These are phyloP conservation scores for Pseudonectria foliicola DNA, from an alignment of 2,329 filamentous ascomycete species.

Conservation along the genomic window DNA sequence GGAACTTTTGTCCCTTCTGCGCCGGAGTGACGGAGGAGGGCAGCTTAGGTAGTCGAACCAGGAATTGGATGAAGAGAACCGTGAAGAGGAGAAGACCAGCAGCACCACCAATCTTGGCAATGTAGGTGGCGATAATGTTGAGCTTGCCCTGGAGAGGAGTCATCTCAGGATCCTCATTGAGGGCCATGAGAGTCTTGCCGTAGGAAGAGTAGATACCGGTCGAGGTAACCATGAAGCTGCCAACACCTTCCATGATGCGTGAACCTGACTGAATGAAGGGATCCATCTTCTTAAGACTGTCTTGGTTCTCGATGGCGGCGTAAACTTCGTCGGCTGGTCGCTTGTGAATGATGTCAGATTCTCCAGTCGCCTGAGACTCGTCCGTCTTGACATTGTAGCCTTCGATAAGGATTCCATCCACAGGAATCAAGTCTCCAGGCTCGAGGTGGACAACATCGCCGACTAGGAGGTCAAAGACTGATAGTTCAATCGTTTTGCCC, in stretches of 20 bases:
- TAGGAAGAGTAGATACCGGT: slow-evolving; percentile 68
- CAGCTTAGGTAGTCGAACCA: slow-evolving; percentile 55
- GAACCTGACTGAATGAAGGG: slow-evolving; percentile 81
- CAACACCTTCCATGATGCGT: slow-evolving; percentile 70
- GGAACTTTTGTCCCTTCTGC: slow-evolving; percentile 69
- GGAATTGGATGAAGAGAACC: slow-evolving; percentile 78
- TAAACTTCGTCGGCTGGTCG: slow-evolving; percentile 60
- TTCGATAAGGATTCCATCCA: slow-evolving; percentile 65
- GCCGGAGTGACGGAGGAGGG: slow-evolving; percentile 48
- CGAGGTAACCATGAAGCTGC: slow-evolving; percentile 66
- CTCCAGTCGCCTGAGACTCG: slow-evolving; percentile 72
- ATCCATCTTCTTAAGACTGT: slow-evolving; percentile 64
- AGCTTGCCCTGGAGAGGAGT: slow-evolving; percentile 72
- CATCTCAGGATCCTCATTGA: slow-evolving; percentile 67
- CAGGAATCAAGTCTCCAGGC: slow-evolving; percentile 66
- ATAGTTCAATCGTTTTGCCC: slow-evolving; percentile 62
- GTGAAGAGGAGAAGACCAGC: slow-evolving; percentile 76
- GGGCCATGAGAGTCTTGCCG: slow-evolving; percentile 66
- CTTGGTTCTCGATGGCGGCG: slow-evolving; percentile 59
- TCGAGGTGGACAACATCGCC: slow-evolving; percentile 69
- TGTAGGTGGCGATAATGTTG: slow-evolving; percentile 68
- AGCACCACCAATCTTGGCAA: slow-evolving; percentile 68
- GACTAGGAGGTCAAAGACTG: slow-evolving; percentile 60
- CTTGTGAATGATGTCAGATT: slow-evolving; percentile 70
- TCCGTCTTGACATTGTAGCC: slow-evolving; percentile 71